Evolutionary conservation across 1,284 basidiomycete species (phyloP).

Genomic region (Sanghuangporus weigelae): DNA sequence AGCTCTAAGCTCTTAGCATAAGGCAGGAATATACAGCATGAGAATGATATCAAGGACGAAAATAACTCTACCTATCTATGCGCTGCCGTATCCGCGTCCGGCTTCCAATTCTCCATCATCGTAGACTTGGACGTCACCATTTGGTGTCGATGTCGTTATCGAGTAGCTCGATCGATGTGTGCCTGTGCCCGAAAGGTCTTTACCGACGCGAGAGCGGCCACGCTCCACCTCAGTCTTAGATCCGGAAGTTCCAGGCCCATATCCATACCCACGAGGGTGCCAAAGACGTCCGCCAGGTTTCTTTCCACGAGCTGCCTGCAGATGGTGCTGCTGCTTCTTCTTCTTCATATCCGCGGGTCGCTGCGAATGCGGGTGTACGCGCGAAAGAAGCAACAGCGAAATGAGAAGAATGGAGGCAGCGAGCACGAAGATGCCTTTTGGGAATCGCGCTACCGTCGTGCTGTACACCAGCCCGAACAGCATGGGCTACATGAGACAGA

Average conservation of each 20-base stretch:
- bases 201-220: slow-evolving; percentile 51
- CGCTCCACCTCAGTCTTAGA: slow-evolving; percentile 33
- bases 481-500: slow-evolving; percentile 43
- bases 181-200: slow-evolving; percentile 38
- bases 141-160: neutral
- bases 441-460: slow-evolving; percentile 56
- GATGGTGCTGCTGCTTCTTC: neutral
- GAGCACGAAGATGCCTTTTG: slow-evolving; percentile 59
- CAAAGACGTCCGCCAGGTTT: slow-evolving; percentile 7
- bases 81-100: neutral
- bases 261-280: neutral
- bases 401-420: slow-evolving; percentile 47
- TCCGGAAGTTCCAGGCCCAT: neutral
- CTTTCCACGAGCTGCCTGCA: neutral
- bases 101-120: neutral
- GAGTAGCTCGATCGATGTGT: neutral
- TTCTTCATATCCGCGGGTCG: slow-evolving; percentile 16
- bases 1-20: neutral
- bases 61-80: neutral
- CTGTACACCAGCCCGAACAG: slow-evolving; percentile 67
- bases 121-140: neutral
- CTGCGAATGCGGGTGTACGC: slow-evolving; percentile 42
- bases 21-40: neutral
- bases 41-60: neutral
- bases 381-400: slow-evolving; percentile 41